These are phyloP conservation scores for Parmelia sp. DNA, from an alignment of 495 filamentous ascomycete species.

Conservation along the genomic window DNA sequence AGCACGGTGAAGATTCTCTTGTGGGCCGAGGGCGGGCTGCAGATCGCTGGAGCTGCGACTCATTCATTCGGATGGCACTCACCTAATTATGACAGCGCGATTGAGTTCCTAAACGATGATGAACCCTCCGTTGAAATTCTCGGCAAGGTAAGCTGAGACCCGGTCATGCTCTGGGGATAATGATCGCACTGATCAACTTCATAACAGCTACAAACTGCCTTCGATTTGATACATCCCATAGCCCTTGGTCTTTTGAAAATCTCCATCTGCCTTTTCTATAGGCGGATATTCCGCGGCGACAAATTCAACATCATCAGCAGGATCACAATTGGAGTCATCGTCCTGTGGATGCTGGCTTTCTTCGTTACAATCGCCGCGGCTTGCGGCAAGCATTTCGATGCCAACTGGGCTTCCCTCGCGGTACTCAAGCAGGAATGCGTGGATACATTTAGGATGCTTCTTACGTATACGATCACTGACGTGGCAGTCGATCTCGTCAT, in stretches of 20 bases:
- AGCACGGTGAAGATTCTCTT: not conserved
- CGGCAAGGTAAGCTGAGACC: not conserved
- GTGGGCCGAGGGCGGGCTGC: not conserved
- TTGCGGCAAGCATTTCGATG: too few species aligned
- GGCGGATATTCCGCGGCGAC: too few species aligned
- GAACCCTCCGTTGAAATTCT: not conserved
- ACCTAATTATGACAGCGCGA: not conserved
- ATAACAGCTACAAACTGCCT: constrained; percentile 1
- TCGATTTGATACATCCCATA: constrained; percentile 7
- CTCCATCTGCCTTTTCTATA: too few species aligned
- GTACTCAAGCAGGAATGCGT: too few species aligned
- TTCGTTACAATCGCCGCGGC: too few species aligned
- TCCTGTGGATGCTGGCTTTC: too few species aligned
- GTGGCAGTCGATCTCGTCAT: too few species aligned
- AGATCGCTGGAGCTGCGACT: not conserved
- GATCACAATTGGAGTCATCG: too few species aligned
- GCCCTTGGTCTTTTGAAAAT: not conserved
- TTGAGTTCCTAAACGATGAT: not conserved
- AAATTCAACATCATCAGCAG: too few species aligned
- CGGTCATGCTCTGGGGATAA: not conserved
- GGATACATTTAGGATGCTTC: too few species aligned
- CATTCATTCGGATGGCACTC: not conserved
- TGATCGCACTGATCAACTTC: not conserved
- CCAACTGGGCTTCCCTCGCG: too few species aligned
- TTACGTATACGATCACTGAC: too few species aligned